Conservation (phyloP, 345 rosid species). For the Brassica napus region DNA sequence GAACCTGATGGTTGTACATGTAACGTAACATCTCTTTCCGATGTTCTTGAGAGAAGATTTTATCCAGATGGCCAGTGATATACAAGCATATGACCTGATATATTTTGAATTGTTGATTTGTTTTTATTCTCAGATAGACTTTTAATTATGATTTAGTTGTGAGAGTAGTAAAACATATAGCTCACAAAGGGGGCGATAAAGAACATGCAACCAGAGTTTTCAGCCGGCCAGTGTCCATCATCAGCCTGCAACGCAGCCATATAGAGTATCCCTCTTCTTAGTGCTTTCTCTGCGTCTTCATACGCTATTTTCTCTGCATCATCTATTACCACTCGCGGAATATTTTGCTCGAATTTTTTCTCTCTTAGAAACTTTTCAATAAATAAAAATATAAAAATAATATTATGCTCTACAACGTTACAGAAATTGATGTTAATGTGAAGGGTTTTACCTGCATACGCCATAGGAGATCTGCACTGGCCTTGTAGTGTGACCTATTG, state of each 20-base stretch:
- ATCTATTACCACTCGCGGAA: constrained; percentile 26
- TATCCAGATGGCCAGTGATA: constrained; percentile 23
- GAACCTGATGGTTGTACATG: constrained; percentile 30
- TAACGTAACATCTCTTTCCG: constrained; percentile 24
- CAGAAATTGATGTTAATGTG: background rate
- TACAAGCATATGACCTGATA: constrained; percentile 27
- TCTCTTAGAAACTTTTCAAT: constrained; percentile 27
- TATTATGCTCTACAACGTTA: background rate
- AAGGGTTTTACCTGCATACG: constrained; percentile 24
- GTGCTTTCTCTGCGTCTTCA: constrained; percentile 4
- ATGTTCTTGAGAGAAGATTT: constrained; percentile 15
- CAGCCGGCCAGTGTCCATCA: constrained; percentile 46
- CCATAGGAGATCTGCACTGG: constrained; percentile 23
- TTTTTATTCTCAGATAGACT: background rate
- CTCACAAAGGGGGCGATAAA: constrained; percentile 53
- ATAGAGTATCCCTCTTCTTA: constrained; percentile 37
- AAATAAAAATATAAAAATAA: background rate
- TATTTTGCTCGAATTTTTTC: constrained; percentile 27
- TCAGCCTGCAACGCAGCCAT: constrained; percentile 33
- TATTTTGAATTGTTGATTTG: background rate
- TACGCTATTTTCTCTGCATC: constrained; percentile 17
- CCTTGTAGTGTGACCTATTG: background rate
- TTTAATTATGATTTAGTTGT: background rate
- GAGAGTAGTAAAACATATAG: background rate
- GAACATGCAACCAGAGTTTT: constrained; percentile 51